Evolutionary conservation across 129 eudicot species (phyloP).

Genomic region (Escallonia rubra): DNA sequence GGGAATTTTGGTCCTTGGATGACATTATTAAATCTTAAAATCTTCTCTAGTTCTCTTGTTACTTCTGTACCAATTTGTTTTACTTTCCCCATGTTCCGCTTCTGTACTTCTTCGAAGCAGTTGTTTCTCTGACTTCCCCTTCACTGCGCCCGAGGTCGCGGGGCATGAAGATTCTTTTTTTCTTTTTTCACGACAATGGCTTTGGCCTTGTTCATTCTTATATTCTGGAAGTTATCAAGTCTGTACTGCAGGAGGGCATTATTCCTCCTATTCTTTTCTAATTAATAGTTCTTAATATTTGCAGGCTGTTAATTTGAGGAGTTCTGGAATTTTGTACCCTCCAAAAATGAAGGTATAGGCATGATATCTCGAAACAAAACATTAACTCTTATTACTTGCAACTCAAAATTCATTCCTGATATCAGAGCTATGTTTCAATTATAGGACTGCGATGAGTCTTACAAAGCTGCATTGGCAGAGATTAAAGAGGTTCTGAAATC

Average conservation of each 20-base stretch:
- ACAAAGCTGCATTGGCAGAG: constrained; percentile 37
- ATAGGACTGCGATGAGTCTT: constrained; percentile 30
- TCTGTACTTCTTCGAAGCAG: no score
- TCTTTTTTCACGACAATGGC: no score
- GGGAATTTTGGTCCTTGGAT: no score
- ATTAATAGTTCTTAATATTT: background rate
- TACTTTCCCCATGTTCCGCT: background rate
- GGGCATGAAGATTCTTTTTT: no score
- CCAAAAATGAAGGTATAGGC: constrained; percentile 44
- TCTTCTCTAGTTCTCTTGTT: no score
- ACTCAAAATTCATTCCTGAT: constrained; percentile 14
- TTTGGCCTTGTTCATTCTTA: constrained; percentile 2
- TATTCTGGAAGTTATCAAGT: background rate
- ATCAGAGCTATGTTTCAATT: constrained; percentile 2
- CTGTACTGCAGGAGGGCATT: background rate
- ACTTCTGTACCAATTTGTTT: no score
- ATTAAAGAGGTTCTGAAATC: constrained; percentile 37
- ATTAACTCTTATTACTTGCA: constrained; percentile 1
- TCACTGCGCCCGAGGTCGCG: no score
- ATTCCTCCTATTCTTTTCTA: background rate
- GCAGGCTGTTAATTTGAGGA: constrained; percentile 73
- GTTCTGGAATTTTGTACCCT: constrained; percentile 42
- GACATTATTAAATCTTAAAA: no score
- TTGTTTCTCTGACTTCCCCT: no score
- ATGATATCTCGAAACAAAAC: constrained; percentile 6